Evolutionary conservation across 164 flowering plant genomes (phyloP).

Genomic region (Magnolia officinalis): DNA sequence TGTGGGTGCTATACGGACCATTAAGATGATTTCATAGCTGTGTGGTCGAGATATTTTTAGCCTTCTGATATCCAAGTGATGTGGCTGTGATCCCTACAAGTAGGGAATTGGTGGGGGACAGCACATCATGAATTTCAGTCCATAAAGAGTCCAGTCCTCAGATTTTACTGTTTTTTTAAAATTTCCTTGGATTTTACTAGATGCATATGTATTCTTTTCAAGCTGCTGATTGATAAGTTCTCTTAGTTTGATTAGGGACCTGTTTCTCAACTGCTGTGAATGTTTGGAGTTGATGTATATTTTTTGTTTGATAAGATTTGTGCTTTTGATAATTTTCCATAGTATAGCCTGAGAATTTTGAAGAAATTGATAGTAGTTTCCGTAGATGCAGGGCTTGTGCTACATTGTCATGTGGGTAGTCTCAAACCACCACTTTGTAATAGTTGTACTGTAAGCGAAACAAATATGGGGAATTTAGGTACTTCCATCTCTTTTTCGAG

Average conservation of each 20-base stretch:
- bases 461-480: too few relatives aligned
- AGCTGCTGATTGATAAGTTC: neutral
- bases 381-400: too few relatives aligned
- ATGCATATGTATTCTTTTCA: neutral
- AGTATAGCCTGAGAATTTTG: too few relatives aligned
- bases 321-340: too few relatives aligned
- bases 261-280: neutral
- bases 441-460: too few relatives aligned
- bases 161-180: neutral
- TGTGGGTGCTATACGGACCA: slow-evolving; percentile 1
- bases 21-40: neutral
- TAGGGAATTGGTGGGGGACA: neutral
- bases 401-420: too few relatives aligned
- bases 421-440: too few relatives aligned
- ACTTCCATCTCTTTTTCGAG: too few relatives aligned
- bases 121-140: neutral
- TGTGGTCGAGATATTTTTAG: neutral
- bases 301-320: neutral
- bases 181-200: neutral
- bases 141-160: neutral
- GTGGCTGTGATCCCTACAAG: neutral
- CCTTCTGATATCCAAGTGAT: neutral
- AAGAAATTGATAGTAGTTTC: too few relatives aligned
- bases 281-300: neutral
- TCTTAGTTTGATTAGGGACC: too few relatives aligned